phyloP scores from a whole-genome alignment of 2,329 filamentous ascomycete species.

The Dothideomycetes sp. region DNA sequence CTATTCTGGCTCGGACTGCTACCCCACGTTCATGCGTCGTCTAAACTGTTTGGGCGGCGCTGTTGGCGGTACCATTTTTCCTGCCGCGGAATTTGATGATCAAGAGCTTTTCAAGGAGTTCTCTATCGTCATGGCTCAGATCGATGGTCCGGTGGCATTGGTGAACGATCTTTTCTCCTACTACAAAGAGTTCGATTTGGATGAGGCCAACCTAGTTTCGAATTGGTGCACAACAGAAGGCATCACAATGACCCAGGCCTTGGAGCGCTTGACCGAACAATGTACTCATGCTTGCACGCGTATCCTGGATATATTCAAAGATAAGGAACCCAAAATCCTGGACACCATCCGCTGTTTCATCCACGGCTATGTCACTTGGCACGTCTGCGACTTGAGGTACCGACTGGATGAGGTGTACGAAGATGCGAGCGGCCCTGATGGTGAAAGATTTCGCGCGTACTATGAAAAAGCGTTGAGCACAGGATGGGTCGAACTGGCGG shows the following conservation, averaged over 20 bases:
- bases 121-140: neutral
- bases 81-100: neutral
- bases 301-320: neutral
- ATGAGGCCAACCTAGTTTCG: neutral
- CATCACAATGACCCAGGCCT: neutral
- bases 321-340: neutral
- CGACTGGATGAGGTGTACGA: conserved; percentile 1
- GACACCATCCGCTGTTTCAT: neutral
- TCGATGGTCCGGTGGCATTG: neutral
- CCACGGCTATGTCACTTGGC: conserved; percentile 1
- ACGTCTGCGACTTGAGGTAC: neutral
- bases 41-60: neutral
- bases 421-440: neutral
- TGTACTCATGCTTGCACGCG: neutral
- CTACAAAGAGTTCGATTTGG: neutral
- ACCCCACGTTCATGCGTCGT: conserved; percentile 1
- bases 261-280: neutral
- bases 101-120: neutral
- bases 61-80: neutral
- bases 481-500: no score
- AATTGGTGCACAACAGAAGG: neutral
- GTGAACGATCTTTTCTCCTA: conserved; percentile 1
- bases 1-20: neutral
- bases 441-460: neutral
- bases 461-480: neutral